Percentiles rank a stretch among this genome's conserved stretches.
Evolutionary conservation across 306 rosid species (phyloP).

Genomic region (Benincasa hispida): DNA sequence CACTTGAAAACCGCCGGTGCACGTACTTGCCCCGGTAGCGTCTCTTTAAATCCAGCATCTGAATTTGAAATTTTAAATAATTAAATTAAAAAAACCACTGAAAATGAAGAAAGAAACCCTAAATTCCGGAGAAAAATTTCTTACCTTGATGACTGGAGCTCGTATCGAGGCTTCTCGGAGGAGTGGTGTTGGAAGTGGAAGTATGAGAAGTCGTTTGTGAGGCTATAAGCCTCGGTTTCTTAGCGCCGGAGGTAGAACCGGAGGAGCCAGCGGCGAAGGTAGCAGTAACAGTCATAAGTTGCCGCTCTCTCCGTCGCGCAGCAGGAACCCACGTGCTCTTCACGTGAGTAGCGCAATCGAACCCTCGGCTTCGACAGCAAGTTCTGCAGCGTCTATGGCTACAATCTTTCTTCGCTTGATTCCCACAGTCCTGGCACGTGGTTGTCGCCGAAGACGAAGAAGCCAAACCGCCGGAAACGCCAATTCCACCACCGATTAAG

Average conservation of each 20-base stretch:
- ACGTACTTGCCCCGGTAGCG: constrained; percentile 71
- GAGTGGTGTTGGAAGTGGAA: constrained; percentile 87
- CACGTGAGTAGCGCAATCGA: constrained; percentile 78
- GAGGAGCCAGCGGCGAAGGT: constrained; percentile 32
- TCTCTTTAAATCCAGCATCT: constrained; percentile 57
- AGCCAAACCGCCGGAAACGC: constrained; percentile 9
- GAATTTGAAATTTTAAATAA: neutral
- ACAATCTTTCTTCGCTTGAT: constrained; percentile 94
- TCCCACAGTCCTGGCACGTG: constrained; percentile 90
- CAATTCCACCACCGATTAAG: neutral
- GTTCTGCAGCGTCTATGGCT: constrained; percentile 71
- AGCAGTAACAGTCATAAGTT: constrained; percentile 15
- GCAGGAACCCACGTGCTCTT: constrained; percentile 98
- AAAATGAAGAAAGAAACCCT: neutral
- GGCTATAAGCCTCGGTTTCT: constrained; percentile 64
- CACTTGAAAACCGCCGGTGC: constrained; percentile 90
- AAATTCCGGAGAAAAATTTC: neutral
- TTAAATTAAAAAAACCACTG: neutral
- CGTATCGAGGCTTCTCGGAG: constrained; percentile 90
- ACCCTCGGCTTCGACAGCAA: constrained; percentile 87
- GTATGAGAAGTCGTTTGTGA: constrained; percentile 81
- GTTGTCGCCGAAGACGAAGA: constrained; percentile 21
- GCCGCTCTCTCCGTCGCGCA: constrained; percentile 79
- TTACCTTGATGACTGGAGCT: constrained; percentile 88
- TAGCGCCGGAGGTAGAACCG: constrained; percentile 58